These are phyloP conservation scores for Spergularia bocconei DNA, from an alignment of 148 eudicot genomes.

Conservation along the genomic window DNA sequence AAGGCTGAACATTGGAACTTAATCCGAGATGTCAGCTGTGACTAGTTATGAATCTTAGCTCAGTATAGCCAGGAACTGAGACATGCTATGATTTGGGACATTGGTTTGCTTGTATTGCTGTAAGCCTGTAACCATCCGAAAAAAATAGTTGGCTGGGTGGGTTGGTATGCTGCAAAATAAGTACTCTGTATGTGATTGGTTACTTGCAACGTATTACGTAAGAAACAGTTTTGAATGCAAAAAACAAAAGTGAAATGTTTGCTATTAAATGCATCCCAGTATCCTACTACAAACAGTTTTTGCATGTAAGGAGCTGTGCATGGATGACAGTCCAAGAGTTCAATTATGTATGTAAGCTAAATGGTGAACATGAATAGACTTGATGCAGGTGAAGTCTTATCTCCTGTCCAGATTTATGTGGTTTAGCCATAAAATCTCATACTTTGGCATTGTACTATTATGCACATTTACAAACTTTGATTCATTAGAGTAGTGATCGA, in stretches of 20 bases:
- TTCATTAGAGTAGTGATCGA: neutral
- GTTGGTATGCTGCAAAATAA: neutral
- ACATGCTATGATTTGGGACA: neutral
- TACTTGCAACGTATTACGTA: neutral
- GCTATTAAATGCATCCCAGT: no score
- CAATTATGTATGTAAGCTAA: no score
- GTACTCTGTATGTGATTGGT: neutral
- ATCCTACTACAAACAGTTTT: no score
- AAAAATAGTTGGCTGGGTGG: neutral
- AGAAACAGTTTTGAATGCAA: no score
- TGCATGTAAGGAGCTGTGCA: no score
- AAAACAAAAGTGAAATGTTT: no score
- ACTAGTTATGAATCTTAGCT: neutral
- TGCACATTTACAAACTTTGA: neutral
- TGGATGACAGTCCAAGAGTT: no score
- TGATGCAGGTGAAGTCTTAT: no score
- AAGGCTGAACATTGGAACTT: neutral
- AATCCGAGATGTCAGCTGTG: neutral
- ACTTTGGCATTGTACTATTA: neutral
- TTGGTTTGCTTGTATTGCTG: neutral
- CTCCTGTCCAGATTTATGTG: neutral
- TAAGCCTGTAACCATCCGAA: neutral
- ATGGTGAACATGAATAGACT: no score
- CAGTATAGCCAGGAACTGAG: neutral
- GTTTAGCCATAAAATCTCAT: neutral